These are phyloP conservation scores for Claviceps africana DNA, from an alignment of 2,329 filamentous ascomycete species.

Conservation along the genomic window DNA sequence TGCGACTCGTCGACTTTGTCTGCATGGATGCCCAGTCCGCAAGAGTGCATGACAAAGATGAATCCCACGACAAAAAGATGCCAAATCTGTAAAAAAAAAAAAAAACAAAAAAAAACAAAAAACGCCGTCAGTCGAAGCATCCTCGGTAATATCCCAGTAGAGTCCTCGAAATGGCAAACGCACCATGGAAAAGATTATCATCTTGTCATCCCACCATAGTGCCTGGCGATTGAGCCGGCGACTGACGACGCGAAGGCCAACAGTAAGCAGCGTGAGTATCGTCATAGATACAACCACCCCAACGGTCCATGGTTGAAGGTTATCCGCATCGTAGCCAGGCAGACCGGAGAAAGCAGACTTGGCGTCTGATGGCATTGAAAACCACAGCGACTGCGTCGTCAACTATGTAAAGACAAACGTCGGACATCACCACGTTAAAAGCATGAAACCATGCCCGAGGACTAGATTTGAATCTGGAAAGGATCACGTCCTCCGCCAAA, in stretches of 20 bases:
- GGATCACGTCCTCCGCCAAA: neutral
- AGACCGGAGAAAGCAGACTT: slow-evolving; percentile 9
- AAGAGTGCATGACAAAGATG: slow-evolving; percentile 31
- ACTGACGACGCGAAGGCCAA: slow-evolving; percentile 25
- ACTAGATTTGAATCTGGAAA: neutral
- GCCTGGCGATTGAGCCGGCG: slow-evolving; percentile 25
- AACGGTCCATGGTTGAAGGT: slow-evolving; percentile 28
- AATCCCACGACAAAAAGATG: slow-evolving; percentile 30
- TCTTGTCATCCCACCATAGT: slow-evolving; percentile 35
- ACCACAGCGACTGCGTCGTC: neutral
- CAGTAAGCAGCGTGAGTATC: slow-evolving; percentile 22
- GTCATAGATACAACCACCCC: slow-evolving; percentile 25
- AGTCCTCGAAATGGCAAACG: neutral
- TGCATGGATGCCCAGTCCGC: slow-evolving; percentile 34
- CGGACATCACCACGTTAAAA: neutral
- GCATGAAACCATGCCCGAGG: neutral
- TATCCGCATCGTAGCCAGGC: slow-evolving; percentile 14
- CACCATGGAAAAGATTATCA: slow-evolving; percentile 34
- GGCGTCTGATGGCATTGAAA: slow-evolving; percentile 3
- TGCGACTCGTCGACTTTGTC: slow-evolving; percentile 19
- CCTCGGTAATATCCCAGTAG: neutral
- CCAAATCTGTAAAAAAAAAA: slow-evolving; percentile 24
- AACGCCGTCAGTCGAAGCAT: neutral
- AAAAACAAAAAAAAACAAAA: neutral
- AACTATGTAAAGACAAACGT: neutral